These are phyloP conservation scores for Blastobotrys attinorum DNA, from an alignment of 805 yeast species.

Conservation along the genomic window DNA sequence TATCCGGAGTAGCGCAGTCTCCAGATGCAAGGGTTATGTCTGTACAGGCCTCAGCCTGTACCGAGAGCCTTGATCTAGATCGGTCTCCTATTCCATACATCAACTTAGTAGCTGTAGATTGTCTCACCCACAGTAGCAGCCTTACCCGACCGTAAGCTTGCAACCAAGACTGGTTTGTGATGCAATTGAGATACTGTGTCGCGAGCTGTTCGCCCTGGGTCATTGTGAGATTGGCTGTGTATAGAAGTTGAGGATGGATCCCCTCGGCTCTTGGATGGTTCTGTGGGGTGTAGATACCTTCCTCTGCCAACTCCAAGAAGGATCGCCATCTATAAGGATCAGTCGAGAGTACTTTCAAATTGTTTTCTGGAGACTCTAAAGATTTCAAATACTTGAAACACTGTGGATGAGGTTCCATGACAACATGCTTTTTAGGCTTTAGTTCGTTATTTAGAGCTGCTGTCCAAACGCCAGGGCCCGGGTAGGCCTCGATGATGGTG, in stretches of 20 bases:
- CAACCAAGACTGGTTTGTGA: conserved; percentile 65
- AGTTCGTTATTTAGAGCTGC: conserved; percentile 52
- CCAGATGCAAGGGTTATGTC: conserved; percentile 51
- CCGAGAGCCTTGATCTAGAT: conserved; percentile 53
- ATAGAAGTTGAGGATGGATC: conserved; percentile 48
- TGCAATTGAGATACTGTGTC: conserved; percentile 68
- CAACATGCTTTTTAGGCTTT: conserved; percentile 54
- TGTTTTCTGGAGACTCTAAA: conserved; percentile 3
- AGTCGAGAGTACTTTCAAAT: conserved; percentile 19
- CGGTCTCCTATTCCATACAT: conserved; percentile 46
- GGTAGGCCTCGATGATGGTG: conserved; percentile 24
- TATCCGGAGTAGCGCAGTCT: conserved; percentile 10
- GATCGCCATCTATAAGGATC: conserved; percentile 69
- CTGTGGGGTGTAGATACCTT: conserved; percentile 37
- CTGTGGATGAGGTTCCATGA: conserved; percentile 46
- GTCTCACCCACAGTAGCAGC: conserved; percentile 62
- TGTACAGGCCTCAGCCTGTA: conserved; percentile 57
- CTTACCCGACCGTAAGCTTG: conserved; percentile 65
- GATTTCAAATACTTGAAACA: conserved; percentile 21
- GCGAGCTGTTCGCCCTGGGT: conserved; percentile 57
- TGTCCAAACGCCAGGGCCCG: conserved; percentile 52
- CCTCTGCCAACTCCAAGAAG: conserved; percentile 39
- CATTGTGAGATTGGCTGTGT: conserved; percentile 52
- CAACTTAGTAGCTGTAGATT: conserved; percentile 52
- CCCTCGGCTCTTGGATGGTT: conserved; percentile 27